phyloP scores from a whole-genome alignment of 345 rosid species.

The Gossypium rotundifolium region DNA sequence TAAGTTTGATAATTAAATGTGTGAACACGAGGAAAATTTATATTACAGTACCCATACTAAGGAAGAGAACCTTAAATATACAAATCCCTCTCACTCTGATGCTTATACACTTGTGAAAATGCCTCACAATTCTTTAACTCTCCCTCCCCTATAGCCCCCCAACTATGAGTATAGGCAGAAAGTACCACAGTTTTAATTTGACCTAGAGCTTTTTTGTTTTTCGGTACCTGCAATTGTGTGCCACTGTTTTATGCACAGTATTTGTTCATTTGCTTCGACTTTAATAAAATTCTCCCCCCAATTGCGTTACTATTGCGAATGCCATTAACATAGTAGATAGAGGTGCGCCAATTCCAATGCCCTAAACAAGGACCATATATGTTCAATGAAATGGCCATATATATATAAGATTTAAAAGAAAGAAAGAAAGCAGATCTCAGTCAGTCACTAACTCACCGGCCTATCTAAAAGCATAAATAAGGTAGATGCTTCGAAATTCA shows the following conservation, averaged over 20 bases:
- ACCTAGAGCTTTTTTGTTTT: background rate
- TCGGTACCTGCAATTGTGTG: no score
- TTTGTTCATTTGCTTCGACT: no score
- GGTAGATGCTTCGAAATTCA: conserved; percentile 1
- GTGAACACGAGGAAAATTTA: no score
- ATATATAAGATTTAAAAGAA: background rate
- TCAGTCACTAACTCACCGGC: background rate
- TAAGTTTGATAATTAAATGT: no score
- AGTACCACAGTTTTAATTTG: conserved; percentile 1
- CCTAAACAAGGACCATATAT: background rate
- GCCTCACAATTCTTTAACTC: no score
- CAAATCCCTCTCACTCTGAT: no score
- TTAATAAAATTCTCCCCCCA: no score
- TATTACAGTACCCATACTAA: no score
- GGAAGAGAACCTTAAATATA: no score
- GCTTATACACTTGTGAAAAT: background rate
- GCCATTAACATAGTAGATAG: background rate
- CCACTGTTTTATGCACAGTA: no score
- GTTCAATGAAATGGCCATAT: background rate
- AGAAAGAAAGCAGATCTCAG: background rate
- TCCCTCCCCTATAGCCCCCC: background rate
- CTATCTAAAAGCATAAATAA: conserved; percentile 2
- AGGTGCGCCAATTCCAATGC: background rate
- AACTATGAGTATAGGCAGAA: background rate
- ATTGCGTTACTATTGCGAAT: background rate